These are phyloP conservation scores for Avena eriantha DNA, from an alignment of 176 grass and related monocot species.

Conservation along the genomic window DNA sequence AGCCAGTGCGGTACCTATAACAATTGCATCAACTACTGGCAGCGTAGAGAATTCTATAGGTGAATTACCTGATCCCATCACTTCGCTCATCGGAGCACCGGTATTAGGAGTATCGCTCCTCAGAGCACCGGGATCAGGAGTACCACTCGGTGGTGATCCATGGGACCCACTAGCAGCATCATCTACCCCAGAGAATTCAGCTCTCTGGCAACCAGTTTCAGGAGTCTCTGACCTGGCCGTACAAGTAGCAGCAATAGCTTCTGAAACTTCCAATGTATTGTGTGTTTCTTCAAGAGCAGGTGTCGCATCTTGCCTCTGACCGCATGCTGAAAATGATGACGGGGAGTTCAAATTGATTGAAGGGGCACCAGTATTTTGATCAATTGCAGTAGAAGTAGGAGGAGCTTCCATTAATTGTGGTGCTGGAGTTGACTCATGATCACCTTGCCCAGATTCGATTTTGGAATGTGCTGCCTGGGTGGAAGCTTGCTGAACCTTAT, in stretches of 20 bases:
- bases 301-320: slow-evolving; percentile 26
- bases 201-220: slow-evolving; percentile 41
- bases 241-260: slow-evolving; percentile 29
- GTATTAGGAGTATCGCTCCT: slow-evolving; percentile 15
- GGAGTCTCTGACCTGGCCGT: slow-evolving; percentile 19
- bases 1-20: slow-evolving; percentile 36
- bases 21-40: slow-evolving; percentile 36
- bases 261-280: slow-evolving; percentile 34
- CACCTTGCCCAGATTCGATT: slow-evolving; percentile 28
- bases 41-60: slow-evolving; percentile 32
- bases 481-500: slow-evolving; percentile 44
- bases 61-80: slow-evolving; percentile 36
- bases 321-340: slow-evolving; percentile 48
- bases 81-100: neutral
- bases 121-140: neutral
- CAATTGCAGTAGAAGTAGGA: neutral
- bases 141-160: slow-evolving; percentile 25
- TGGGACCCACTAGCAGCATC: slow-evolving; percentile 14
- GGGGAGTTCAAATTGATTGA: slow-evolving; percentile 60
- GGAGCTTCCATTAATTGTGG: slow-evolving; percentile 37
- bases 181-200: slow-evolving; percentile 15
- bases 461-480: slow-evolving; percentile 38
- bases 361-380: slow-evolving; percentile 26
- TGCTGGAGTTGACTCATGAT: slow-evolving; percentile 17
- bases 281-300: slow-evolving; percentile 42